Percentiles rank a stretch among this genome's conserved stretches.
Evolutionary conservation across 108 stramenopile genomes (phyloP).

Genomic region (Nitzschia sp.): DNA sequence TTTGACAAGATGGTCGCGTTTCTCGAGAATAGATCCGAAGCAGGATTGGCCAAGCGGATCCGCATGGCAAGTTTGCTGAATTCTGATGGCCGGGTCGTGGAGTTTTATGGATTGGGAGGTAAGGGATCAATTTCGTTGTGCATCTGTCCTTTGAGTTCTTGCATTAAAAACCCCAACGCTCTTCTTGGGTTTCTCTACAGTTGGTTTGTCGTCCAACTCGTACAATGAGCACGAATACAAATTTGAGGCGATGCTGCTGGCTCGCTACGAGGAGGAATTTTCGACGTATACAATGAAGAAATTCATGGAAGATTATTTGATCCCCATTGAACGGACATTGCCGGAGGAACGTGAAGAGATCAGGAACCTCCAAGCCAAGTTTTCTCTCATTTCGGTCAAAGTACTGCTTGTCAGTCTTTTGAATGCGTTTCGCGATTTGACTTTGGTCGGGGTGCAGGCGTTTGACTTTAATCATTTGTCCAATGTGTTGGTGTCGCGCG

Average conservation of each 20-base stretch:
- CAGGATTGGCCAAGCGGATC: constrained; percentile 71
- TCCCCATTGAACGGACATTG: constrained; percentile 1
- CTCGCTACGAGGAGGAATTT: constrained; percentile 74
- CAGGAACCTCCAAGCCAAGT: constrained; percentile 45
- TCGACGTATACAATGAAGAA: constrained; percentile 69
- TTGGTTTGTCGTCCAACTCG: constrained; percentile 70
- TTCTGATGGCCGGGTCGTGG: constrained; percentile 66
- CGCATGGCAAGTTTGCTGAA: constrained; percentile 65
- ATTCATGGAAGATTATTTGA: constrained; percentile 70
- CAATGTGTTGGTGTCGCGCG: constrained; percentile 77
- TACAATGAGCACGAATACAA: constrained; percentile 66
- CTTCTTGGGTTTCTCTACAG: too few relatives aligned
- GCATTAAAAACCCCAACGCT: too few relatives aligned
- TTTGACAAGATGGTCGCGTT: constrained; percentile 69
- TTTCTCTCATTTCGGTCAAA: constrained; percentile 67
- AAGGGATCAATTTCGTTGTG: too few relatives aligned
- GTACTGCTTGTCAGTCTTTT: constrained; percentile 67
- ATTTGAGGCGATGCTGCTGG: constrained; percentile 63
- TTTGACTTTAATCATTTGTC: constrained; percentile 82
- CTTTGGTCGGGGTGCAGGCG: constrained; percentile 73
- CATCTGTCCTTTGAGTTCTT: too few relatives aligned
- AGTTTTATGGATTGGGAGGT: constrained; percentile 73
- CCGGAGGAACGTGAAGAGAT: constrained; percentile 18
- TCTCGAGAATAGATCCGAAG: constrained; percentile 61
- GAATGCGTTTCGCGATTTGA: constrained; percentile 68